phyloP scores from a whole-genome alignment of 2,329 filamentous ascomycete species.

The Diplocarpon mali region DNA sequence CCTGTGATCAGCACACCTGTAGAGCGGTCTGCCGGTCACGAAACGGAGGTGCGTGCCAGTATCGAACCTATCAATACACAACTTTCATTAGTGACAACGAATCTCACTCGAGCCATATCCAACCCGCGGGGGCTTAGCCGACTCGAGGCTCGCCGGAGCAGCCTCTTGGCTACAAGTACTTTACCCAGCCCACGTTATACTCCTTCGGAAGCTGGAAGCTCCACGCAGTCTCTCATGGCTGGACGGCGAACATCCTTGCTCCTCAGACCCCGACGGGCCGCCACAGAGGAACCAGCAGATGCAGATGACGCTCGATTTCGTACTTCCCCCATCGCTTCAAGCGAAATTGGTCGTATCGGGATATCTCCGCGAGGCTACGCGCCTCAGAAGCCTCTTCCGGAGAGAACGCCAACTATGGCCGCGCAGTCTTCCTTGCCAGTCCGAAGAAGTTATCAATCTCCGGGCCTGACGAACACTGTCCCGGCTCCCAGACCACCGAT shows the following conservation, averaged over 20 bases:
- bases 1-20: slow-evolving; percentile 6
- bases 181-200: slow-evolving; percentile 24
- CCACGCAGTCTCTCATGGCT: slow-evolving; percentile 40
- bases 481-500: slow-evolving; percentile 12
- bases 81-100: slow-evolving; percentile 12
- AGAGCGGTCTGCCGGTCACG: slow-evolving; percentile 14
- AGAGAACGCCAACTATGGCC: slow-evolving; percentile 29
- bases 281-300: slow-evolving; percentile 26
- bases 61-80: slow-evolving; percentile 15
- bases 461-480: slow-evolving; percentile 29
- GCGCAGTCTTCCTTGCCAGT: slow-evolving; percentile 39
- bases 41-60: slow-evolving; percentile 13
- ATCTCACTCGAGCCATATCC: slow-evolving; percentile 19
- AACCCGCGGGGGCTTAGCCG: slow-evolving; percentile 26
- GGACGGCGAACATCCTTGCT: slow-evolving; percentile 45
- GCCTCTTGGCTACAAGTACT: slow-evolving; percentile 23
- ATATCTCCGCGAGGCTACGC: slow-evolving; percentile 31
- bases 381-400: slow-evolving; percentile 29
- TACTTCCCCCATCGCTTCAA: slow-evolving; percentile 47
- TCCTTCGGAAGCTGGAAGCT: slow-evolving; percentile 26
- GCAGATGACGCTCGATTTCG: slow-evolving; percentile 41
- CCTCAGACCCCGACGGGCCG: slow-evolving; percentile 26
- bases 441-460: slow-evolving; percentile 40
- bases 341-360: slow-evolving; percentile 37
- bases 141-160: slow-evolving; percentile 27